These are phyloP conservation scores for Rostrohypoxylon terebratum DNA, from an alignment of 495 filamentous ascomycete genomes.

Conservation along the genomic window DNA sequence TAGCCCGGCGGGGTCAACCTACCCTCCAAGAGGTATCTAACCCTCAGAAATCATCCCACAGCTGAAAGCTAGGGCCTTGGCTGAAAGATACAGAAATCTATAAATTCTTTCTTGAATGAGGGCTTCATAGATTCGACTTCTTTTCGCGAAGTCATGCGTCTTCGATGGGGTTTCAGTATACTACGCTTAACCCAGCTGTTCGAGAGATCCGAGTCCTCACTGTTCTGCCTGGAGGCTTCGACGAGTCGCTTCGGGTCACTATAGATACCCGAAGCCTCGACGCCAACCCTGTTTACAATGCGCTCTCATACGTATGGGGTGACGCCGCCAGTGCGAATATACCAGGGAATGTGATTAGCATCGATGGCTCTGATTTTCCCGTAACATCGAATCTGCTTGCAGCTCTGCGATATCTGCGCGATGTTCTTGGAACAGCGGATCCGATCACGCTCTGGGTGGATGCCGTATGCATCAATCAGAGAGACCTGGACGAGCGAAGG, in stretches of 20 bases:
- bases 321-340: constrained; percentile 8
- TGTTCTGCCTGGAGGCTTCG: constrained; percentile 1
- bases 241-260: constrained; percentile 9
- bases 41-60: neutral
- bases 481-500: constrained; percentile 19
- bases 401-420: constrained; percentile 19
- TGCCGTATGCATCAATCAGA: constrained; percentile 31
- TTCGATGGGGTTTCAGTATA: constrained; percentile 2
- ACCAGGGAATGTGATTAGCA: constrained; percentile 9
- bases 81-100: neutral
- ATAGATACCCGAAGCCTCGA: constrained; percentile 4
- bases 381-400: constrained; percentile 19
- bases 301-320: constrained; percentile 32
- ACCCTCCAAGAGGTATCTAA: neutral
- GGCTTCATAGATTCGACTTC: neutral
- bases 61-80: neutral
- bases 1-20: too few species aligned
- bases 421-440: neutral
- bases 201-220: constrained; percentile 16
- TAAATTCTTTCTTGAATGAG: neutral
- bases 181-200: constrained; percentile 8
- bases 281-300: constrained; percentile 6
- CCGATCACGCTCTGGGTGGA: constrained; percentile 25
- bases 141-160: neutral
- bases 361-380: constrained; percentile 7